These are phyloP conservation scores for Umbelopsis ramanniana DNA, from an alignment of 192 early-diverging fungal genomes.

Conservation along the genomic window DNA sequence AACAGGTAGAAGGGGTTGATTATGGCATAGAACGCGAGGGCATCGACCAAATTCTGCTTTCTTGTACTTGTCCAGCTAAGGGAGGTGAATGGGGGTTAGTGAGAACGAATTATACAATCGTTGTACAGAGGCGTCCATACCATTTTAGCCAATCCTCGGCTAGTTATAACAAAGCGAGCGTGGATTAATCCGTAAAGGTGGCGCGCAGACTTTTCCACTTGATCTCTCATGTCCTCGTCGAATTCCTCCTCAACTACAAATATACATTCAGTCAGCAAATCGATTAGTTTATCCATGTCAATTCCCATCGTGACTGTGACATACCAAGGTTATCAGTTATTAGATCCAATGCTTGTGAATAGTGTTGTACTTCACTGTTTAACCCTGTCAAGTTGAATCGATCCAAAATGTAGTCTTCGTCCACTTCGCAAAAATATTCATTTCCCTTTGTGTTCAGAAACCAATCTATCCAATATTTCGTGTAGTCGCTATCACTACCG, in stretches of 20 bases:
- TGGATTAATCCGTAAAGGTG: conserved; percentile 99
- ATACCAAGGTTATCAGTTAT: conserved; percentile 87
- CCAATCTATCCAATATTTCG: conserved; percentile 94
- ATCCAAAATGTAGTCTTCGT: conserved; percentile 96
- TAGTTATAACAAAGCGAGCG: conserved; percentile 93
- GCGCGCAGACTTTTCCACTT: conserved; percentile 86
- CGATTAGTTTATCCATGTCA: background rate
- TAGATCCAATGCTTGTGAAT: conserved; percentile 81
- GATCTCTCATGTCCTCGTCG: conserved; percentile 73
- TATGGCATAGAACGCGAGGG: conserved; percentile 90
- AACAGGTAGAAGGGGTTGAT: conserved; percentile 88
- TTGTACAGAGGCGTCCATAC: conserved; percentile 35
- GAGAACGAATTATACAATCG: conserved; percentile 1
- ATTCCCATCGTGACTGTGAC: background rate
- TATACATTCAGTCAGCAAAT: background rate
- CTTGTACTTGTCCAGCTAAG: conserved; percentile 87
- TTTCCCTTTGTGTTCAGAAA: conserved; percentile 91
- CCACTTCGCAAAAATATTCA: conserved; percentile 98
- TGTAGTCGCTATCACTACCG: conserved; percentile 64
- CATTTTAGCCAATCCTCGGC: conserved; percentile 93
- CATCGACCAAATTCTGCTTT: conserved; percentile 96
- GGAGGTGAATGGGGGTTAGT: background rate
- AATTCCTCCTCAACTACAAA: conserved; percentile 60
- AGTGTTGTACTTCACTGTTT: conserved; percentile 84
- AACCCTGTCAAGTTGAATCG: conserved; percentile 97